Conservation (phyloP, 73 alveolate genomes). For the Paramecium caudatum region DNA sequence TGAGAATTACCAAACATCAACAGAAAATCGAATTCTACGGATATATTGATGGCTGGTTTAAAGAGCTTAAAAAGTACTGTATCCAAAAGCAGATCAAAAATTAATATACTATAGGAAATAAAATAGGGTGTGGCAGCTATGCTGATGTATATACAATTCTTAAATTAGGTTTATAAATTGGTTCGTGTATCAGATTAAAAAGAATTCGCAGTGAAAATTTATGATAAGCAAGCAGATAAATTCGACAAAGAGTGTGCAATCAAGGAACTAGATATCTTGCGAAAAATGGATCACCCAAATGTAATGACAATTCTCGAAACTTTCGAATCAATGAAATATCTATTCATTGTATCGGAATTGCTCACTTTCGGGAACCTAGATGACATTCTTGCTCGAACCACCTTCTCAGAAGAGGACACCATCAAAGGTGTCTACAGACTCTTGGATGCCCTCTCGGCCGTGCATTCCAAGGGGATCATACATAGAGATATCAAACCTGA, state of each 20-base stretch:
- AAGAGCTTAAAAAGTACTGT: slow-evolving; percentile 10
- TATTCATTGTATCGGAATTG: neutral
- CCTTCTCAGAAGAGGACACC: slow-evolving; percentile 2
- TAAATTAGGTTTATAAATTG: neutral
- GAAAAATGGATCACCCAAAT: slow-evolving; percentile 63
- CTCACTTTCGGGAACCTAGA: neutral
- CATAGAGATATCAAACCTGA: slow-evolving; percentile 78
- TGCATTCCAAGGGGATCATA: slow-evolving; percentile 66
- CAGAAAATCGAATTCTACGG: neutral
- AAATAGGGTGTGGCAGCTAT: slow-evolving; percentile 25
- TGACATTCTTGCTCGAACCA: neutral
- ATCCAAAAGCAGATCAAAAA: neutral
- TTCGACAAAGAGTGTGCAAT: slow-evolving; percentile 1
- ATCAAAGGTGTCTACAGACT: slow-evolving; percentile 25
- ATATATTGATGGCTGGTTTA: slow-evolving; percentile 32
- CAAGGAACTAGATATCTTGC: neutral
- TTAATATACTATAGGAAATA: neutral
- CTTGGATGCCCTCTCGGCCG: slow-evolving; percentile 21
- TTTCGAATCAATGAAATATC: neutral
- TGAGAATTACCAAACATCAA: slow-evolving; percentile 1
- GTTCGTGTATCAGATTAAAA: neutral
- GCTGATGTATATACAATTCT: neutral
- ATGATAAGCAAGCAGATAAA: slow-evolving; percentile 4
- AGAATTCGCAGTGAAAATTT: slow-evolving; percentile 38
- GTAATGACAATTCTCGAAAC: slow-evolving; percentile 23